Base-by-base conservation (phyloP, 2,329 filamentous ascomycete species). In the Alternaria atra region DNA sequence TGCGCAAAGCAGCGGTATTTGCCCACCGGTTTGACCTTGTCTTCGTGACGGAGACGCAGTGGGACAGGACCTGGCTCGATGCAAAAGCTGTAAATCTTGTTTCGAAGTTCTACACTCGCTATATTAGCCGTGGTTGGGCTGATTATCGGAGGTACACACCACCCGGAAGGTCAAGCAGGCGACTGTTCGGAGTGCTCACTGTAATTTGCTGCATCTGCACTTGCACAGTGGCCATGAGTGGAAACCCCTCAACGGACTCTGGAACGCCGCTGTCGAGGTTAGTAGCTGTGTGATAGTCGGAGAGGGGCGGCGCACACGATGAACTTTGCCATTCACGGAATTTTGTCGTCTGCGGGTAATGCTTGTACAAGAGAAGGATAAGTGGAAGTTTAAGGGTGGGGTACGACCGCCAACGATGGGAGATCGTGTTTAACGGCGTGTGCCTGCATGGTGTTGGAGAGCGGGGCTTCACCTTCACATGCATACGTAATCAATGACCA, bases 401-500 rank as follows among this genome's bases (percentile, higher is more conserved):
- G 30, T 48, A 23, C 20, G 30, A 8, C 30, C 20, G 30, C 20
- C 30, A 35, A 30, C 30, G 35, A 35, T 15, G 0, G 32, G 4
- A 13, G 30, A 34, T 15, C 30, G 32, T 25, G 32, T 10, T 32
- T 50, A 25, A 25, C 10, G 12, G 25, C 30, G 20, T 30, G 17
- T 35, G 32, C 46, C 30, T 48, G 30, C 30, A 37, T 50, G 46
- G 46, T 50, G 10, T 34, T 25, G 7, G 32, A 13, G 20, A 23
- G 46, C 30, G 46, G 46, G 46, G 30, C 46, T 50, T 50, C 32
- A 50, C 46, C 30, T 37, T 50, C 20, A 50, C 46, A 20, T 27
- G 46, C 6, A 32, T 17, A 35, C 46, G 46, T 50, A 50, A 50
- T 50, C 46, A 50, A 35, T 5, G 30, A 10, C 20, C 46, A 50